These are phyloP conservation scores for Fusarium verrucosum DNA, from an alignment of 2,329 filamentous ascomycete genomes.

Conservation along the genomic window DNA sequence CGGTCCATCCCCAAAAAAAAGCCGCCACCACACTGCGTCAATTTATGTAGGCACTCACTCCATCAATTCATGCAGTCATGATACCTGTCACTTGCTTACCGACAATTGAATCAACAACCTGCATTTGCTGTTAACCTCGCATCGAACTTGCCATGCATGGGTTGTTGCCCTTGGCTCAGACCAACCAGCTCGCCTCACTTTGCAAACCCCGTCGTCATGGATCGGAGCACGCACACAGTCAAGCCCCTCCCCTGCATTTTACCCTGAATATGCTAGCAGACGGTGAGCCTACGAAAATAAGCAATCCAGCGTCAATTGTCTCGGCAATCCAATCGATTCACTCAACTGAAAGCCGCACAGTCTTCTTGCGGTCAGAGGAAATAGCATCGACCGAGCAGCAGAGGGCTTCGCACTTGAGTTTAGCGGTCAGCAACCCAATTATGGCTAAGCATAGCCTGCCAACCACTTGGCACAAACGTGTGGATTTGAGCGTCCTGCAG, in stretches of 20 bases:
- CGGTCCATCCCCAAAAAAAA: slow-evolving; percentile 15
- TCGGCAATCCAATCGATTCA: not conserved
- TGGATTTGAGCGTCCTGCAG: slow-evolving; percentile 14
- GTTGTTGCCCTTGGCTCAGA: not conserved
- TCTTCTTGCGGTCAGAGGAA: not conserved
- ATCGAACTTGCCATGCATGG: not conserved
- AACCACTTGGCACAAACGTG: slow-evolving; percentile 14
- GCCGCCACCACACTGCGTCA: slow-evolving; percentile 11
- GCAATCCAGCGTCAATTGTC: not conserved
- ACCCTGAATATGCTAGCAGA: not conserved
- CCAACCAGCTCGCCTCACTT: not conserved
- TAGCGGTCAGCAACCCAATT: slow-evolving; percentile 28
- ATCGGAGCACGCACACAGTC: not conserved
- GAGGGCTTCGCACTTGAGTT: slow-evolving; percentile 2
- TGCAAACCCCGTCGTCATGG: not conserved
- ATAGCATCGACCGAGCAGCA: not conserved
- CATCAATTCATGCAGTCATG: not conserved
- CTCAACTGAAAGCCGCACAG: not conserved
- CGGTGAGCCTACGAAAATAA: not conserved
- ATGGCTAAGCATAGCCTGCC: slow-evolving; percentile 22
- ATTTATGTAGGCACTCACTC: slow-evolving; percentile 8
- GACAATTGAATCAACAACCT: slow-evolving; percentile 10
- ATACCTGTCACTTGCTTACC: slow-evolving; percentile 7
- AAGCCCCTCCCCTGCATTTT: not conserved
- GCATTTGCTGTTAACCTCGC: not conserved